phyloP scores from a whole-genome alignment of 441 rosid genomes.

The Croton setiger region DNA sequence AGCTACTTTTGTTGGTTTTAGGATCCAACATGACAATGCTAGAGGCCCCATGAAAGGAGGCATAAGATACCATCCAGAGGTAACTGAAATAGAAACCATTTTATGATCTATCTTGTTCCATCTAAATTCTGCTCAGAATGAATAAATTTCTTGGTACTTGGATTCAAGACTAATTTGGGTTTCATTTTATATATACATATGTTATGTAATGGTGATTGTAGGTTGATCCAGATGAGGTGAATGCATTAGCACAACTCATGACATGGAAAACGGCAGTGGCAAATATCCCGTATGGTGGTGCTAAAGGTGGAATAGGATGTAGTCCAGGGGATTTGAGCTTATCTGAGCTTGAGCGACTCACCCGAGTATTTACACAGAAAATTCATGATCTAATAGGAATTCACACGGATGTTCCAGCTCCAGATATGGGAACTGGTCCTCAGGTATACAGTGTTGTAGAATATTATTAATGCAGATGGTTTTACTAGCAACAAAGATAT shows the following conservation, averaged over 20 bases:
- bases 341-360: slow-evolving; percentile 87
- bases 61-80: slow-evolving; percentile 92
- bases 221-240: slow-evolving; percentile 99
- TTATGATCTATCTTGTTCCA: background rate
- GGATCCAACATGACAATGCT: slow-evolving; percentile 83
- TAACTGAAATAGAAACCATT: slow-evolving; percentile 18
- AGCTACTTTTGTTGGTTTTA: slow-evolving; percentile 74
- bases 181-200: slow-evolving; percentile 4
- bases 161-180: background rate
- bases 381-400: slow-evolving; percentile 94
- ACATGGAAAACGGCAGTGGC: slow-evolving; percentile 99
- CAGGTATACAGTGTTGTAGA: slow-evolving; percentile 43
- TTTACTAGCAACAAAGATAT: background rate
- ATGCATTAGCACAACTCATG: slow-evolving; percentile 98
- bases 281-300: slow-evolving; percentile 97
- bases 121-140: background rate
- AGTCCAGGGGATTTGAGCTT: slow-evolving; percentile 60
- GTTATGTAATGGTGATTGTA: slow-evolving; percentile 17
- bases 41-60: slow-evolving; percentile 97
- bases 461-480: background rate
- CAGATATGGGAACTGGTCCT: slow-evolving; percentile 98
- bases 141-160: background rate
- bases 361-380: slow-evolving; percentile 97
- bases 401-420: slow-evolving; percentile 97
- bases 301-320: slow-evolving; percentile 99